Percentiles rank a stretch among this genome's conserved stretches.
phyloP scores from a whole-genome alignment of 257 asterid species.

The Solanum neorickii region DNA sequence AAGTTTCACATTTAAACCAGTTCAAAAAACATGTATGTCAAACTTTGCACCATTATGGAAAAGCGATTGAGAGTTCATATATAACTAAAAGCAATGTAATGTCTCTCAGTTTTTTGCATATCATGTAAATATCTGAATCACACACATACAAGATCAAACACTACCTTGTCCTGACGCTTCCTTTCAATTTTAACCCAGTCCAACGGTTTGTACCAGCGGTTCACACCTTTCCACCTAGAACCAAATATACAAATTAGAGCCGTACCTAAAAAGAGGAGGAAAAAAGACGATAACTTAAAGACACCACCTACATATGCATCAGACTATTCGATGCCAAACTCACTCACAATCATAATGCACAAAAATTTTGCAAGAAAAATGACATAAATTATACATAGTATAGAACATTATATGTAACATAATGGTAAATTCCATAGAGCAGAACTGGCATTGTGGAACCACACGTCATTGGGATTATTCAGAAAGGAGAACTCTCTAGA shows the following conservation, averaged over 20 bases:
- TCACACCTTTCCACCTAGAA: constrained; percentile 75
- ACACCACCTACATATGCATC: neutral
- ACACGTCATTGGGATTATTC: neutral
- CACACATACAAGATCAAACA: neutral
- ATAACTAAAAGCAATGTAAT: neutral
- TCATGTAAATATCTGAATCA: neutral
- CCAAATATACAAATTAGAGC: neutral
- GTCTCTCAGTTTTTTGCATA: neutral
- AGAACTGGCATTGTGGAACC: neutral
- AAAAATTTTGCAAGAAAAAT: neutral
- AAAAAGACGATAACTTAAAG: neutral
- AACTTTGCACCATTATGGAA: neutral
- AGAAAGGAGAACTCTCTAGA: neutral
- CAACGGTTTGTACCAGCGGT: constrained; percentile 42
- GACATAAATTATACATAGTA: neutral
- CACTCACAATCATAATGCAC: neutral
- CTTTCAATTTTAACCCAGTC: constrained; percentile 70
- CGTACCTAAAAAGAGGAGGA: neutral
- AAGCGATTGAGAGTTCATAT: neutral
- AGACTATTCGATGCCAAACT: neutral
- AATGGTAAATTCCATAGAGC: neutral
- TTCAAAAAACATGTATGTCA: neutral
- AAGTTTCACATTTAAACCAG: neutral
- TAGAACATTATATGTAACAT: neutral
- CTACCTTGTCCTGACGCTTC: constrained; percentile 81